Base-by-base conservation (phyloP, 441 rosid genomes). In the Flueggea neowawraea region DNA sequence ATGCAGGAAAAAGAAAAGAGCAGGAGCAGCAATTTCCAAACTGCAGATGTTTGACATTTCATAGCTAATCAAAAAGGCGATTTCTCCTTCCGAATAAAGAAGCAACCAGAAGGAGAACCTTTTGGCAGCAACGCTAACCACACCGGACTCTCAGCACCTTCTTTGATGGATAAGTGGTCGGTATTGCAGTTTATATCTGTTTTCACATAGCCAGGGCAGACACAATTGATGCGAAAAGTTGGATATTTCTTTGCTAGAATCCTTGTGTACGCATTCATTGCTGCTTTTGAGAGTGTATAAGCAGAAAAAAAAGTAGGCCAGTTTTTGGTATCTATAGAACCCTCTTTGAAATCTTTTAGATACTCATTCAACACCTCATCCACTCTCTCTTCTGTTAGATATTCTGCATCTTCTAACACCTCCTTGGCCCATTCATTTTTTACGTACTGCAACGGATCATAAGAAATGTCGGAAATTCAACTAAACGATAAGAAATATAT, bases 231-330 rank as follows among this genome's bases (percentile, higher is more conserved):
- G 43, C 69, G n/a, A 54, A 79, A 59, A 16, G 33, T 14, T 0
- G 76, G 73, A 8, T 68, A 60, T 47, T 65, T 75, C 52, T 72
- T 68, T n/a, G 81, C 79, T 5, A 77, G 51, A 52, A 79, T 65
- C 57, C 86, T 68, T 10, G 84, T 65, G 68, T 78, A 67, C 3
- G 82, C 82, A 63, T 75, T 84, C 69, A 73, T 1, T 0, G 64
- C 70, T 47, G 72, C 82, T 69, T 81, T 81, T 2, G 81, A 78
- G n/a, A 79, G 6, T 0, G 4, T 45, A 17, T 75, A 79, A 0
- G 77, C 80, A 4, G 80, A 44, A 6, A 57, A 0, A 4, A 0
- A 4, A 3, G 16, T 4, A 16, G 83, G 78, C 80, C 82, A 79
- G 5, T 79, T 72, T 63, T 74, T 71, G 58, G 33, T 60, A 36